A percentile compares a stretch with the other conserved stretches of the same genome.
phyloP scores from a whole-genome alignment of 1,284 basidiomycete species.

The Apiotrichum brassicae region DNA sequence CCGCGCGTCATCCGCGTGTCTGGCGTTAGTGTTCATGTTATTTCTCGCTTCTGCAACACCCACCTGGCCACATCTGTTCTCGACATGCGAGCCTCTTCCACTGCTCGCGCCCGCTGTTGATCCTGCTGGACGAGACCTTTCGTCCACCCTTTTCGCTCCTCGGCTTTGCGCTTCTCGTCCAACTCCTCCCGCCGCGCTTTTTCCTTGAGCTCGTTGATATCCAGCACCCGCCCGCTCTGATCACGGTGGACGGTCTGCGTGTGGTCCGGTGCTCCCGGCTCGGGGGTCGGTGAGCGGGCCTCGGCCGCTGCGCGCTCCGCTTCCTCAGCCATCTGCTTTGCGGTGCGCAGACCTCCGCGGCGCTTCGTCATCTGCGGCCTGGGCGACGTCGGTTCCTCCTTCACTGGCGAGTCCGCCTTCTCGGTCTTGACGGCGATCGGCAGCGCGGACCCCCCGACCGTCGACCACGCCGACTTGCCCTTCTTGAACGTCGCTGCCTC shows the following conservation, averaged over 20 bases:
- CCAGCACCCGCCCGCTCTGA: conserved; percentile 76
- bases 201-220: conserved; percentile 72
- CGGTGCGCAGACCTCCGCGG: conserved; percentile 68
- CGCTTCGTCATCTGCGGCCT: conserved; percentile 43
- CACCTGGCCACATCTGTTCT: conserved; percentile 63
- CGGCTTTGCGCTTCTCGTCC: conserved; percentile 73
- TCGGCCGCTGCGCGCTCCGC: conserved; percentile 53
- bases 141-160: conserved; percentile 91
- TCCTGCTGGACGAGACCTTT: conserved; percentile 86
- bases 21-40: conserved; percentile 11
- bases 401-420: conserved; percentile 19
- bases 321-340: conserved; percentile 49
- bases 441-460: conserved; percentile 29
- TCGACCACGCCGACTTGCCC: conserved; percentile 37
- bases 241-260: conserved; percentile 95
- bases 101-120: conserved; percentile 59
- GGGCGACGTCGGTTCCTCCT: conserved; percentile 12
- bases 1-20: conserved; percentile 69
- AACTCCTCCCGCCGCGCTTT: conserved; percentile 72
- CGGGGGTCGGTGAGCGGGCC: conserved; percentile 46
- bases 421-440: conserved; percentile 25
- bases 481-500: conserved; percentile 38
- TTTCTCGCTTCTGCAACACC: conserved; percentile 5
- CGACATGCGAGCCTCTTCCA: conserved; percentile 63
- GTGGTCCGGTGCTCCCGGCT: conserved; percentile 53